These are phyloP conservation scores for Aspergillus carbonarius DNA, from an alignment of 2,329 filamentous ascomycete genomes.

Conservation along the genomic window DNA sequence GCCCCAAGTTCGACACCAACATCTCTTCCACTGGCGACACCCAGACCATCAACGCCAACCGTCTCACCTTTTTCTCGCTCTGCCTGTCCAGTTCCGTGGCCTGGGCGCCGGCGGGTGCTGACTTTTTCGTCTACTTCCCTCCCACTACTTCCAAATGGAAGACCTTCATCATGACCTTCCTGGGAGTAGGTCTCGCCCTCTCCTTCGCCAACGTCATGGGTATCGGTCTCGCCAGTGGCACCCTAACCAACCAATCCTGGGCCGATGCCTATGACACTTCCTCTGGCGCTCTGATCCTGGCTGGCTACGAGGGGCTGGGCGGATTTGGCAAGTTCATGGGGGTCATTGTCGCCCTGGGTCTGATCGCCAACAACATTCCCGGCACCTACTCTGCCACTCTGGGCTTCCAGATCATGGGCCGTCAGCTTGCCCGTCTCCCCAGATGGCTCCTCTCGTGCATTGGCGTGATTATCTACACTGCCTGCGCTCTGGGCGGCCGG, in stretches of 20 bases:
- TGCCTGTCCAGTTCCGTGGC: conserved; percentile 28
- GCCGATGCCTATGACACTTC: conserved; percentile 15
- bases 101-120: conserved; percentile 25
- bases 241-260: neutral
- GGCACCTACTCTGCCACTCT: conserved; percentile 39
- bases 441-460: conserved; percentile 40
- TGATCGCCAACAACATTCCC: conserved; percentile 40
- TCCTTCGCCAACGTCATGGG: conserved; percentile 3
- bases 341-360: conserved; percentile 37
- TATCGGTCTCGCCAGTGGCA: conserved; percentile 2
- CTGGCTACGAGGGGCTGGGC: conserved; percentile 31
- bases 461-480: conserved; percentile 35
- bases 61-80: conserved; percentile 28
- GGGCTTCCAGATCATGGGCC: conserved; percentile 37
- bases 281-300: conserved; percentile 35
- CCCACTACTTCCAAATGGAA: conserved; percentile 28
- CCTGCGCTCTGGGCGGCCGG: conserved; percentile 37
- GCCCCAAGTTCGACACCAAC: conserved; percentile 23
- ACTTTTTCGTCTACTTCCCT: conserved; percentile 40
- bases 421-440: conserved; percentile 30
- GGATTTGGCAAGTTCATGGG: conserved; percentile 38
- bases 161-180: neutral
- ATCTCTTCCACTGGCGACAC: conserved; percentile 1
- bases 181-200: conserved; percentile 1
- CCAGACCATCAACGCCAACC: conserved; percentile 19